phyloP scores from a whole-genome alignment of 2,329 filamentous ascomycete species.

The Incumbomyces lentus region DNA sequence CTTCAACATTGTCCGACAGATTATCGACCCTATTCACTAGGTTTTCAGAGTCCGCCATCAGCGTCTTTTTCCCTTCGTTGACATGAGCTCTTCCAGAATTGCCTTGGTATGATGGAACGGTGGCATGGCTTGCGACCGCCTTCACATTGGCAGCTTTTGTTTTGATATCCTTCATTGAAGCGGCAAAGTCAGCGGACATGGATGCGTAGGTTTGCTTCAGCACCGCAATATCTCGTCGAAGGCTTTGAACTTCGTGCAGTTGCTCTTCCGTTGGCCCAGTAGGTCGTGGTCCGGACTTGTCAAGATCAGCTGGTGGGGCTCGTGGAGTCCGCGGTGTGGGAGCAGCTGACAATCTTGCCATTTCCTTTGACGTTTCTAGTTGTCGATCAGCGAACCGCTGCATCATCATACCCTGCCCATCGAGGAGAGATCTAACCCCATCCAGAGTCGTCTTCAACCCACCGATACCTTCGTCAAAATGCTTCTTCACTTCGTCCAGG shows the following conservation, averaged over 20 bases:
- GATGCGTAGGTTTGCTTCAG: slow-evolving; percentile 86
- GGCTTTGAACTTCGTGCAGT: slow-evolving; percentile 64
- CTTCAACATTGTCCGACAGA: slow-evolving; percentile 92
- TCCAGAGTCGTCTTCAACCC: slow-evolving; percentile 74
- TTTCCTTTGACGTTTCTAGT: slow-evolving; percentile 77
- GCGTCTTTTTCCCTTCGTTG: slow-evolving; percentile 71
- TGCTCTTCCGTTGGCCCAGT: slow-evolving; percentile 38
- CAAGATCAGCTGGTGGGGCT: slow-evolving; percentile 26
- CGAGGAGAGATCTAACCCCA: slow-evolving; percentile 70
- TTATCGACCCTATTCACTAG: slow-evolving; percentile 90
- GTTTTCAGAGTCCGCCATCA: slow-evolving; percentile 78
- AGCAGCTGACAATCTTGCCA: slow-evolving; percentile 55
- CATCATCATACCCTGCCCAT: slow-evolving; percentile 70
- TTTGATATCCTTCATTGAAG: slow-evolving; percentile 75
- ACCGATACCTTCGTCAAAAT: slow-evolving; percentile 85
- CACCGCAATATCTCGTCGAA: slow-evolving; percentile 81
- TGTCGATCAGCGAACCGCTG: slow-evolving; percentile 84
- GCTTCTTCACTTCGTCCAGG: slow-evolving; percentile 89
- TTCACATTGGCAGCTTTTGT: slow-evolving; percentile 76
- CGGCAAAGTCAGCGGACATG: slow-evolving; percentile 79
- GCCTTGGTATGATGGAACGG: slow-evolving; percentile 60
- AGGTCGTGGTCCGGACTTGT: slow-evolving; percentile 20
- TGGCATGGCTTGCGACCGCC: slow-evolving; percentile 57
- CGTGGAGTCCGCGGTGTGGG: slow-evolving; percentile 28
- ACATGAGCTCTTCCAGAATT: slow-evolving; percentile 80